Conservation (phyloP, 148 eudicot species). For the Pharnaceum exiguum region DNA sequence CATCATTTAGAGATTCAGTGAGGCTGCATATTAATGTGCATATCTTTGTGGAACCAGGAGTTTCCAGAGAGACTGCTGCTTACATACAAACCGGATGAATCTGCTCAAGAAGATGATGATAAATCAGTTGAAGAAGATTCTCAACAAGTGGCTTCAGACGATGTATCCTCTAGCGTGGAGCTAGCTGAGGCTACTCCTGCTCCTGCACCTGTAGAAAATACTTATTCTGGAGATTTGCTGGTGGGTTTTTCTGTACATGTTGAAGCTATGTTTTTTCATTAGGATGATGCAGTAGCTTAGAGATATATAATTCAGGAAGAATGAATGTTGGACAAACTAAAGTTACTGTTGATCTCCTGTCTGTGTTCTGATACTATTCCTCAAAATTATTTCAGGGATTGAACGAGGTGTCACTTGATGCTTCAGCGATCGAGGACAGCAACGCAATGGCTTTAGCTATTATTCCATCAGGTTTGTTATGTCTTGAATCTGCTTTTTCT, state of each 20-base stretch:
- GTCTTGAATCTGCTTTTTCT: background rate
- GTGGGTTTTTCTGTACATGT: slow-evolving; percentile 27
- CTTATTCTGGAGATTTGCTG: slow-evolving; percentile 75
- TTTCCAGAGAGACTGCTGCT: slow-evolving; percentile 84
- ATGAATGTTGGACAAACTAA: background rate
- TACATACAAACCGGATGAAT: slow-evolving; percentile 70
- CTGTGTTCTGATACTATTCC: background rate
- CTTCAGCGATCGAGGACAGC: slow-evolving; percentile 80
- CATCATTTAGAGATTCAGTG: background rate
- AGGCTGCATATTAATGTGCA: too few species aligned
- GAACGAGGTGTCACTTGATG: slow-evolving; percentile 47
- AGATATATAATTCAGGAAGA: background rate
- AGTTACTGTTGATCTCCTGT: too few species aligned
- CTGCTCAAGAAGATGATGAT: slow-evolving; percentile 46
- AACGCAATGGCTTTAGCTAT: slow-evolving; percentile 95
- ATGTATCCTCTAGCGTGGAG: slow-evolving; percentile 31
- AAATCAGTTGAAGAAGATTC: slow-evolving; percentile 38
- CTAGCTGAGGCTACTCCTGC: slow-evolving; percentile 33
- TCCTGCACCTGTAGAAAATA: slow-evolving; percentile 37
- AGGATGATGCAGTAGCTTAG: background rate
- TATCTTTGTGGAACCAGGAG: slow-evolving; percentile 63
- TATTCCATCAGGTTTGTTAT: slow-evolving; percentile 50
- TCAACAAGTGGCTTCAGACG: slow-evolving; percentile 38
- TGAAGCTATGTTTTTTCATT: background rate
- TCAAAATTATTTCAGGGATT: slow-evolving; percentile 50